A percentile compares a stretch with the other conserved stretches of the same genome.
Conservation (phyloP, 176 grass and related monocot species). For the Bromus sterilis region DNA sequence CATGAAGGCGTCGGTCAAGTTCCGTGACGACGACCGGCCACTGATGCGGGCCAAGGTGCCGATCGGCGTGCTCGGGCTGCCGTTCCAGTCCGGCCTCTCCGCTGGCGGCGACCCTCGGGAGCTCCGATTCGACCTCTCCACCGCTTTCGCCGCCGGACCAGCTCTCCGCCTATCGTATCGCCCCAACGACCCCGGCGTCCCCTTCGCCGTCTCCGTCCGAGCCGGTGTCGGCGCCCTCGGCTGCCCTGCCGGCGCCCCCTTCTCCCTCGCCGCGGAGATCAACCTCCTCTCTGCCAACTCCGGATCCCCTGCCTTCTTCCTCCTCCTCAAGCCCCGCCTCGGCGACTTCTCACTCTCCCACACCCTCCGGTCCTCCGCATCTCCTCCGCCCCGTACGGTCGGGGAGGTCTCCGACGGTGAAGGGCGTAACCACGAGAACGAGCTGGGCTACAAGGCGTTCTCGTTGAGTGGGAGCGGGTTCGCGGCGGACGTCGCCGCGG, state of each 20-base stretch:
- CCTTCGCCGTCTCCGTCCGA: conserved; percentile 61
- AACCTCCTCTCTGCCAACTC: conserved; percentile 28
- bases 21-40: conserved; percentile 65
- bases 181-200: conserved; percentile 50
- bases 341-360: conserved; percentile 76
- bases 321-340: conserved; percentile 67
- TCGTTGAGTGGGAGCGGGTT: conserved; percentile 41
- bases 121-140: conserved; percentile 68
- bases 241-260: conserved; percentile 46
- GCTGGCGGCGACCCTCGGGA: conserved; percentile 48
- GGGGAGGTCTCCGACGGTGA: conserved; percentile 9
- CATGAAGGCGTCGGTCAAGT: conserved; percentile 92
- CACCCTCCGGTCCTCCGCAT: conserved; percentile 24
- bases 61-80: conserved; percentile 66
- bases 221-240: conserved; percentile 56
- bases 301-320: conserved; percentile 45
- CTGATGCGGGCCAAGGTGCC: conserved; percentile 76
- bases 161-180: conserved; percentile 66
- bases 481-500: conserved; percentile 36
- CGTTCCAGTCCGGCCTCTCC: conserved; percentile 70
- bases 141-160: conserved; percentile 47
- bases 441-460: conserved; percentile 12
- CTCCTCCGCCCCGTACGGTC: conserved; percentile 8
- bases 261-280: conserved; percentile 76
- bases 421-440: not conserved